Evolutionary conservation across 2,329 filamentous ascomycete genomes (phyloP), one percentile per base, ranked within the genome.

Genomic region (Cryphonectria carpinicola): DNA sequence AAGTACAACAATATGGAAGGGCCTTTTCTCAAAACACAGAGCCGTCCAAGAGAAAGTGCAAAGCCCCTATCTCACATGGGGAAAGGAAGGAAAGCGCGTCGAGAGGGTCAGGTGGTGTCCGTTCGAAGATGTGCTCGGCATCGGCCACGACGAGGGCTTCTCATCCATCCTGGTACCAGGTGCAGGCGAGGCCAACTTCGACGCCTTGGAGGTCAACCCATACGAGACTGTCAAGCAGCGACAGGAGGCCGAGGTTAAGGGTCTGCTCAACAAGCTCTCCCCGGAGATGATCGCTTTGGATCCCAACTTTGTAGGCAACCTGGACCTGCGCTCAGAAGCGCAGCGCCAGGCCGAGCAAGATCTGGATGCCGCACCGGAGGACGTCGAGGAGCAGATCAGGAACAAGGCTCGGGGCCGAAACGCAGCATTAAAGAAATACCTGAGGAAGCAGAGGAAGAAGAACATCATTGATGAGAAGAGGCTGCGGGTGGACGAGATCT

Each of bases 391-490:
- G 71, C 87, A 91, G 78, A 87, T 91, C 67, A 85, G 88, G 81
- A 96, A 98, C 79, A 88, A 92, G 69, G 94, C 93, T 25, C 86
- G 95, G 70, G 96, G 96, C 68, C 94, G 95, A 86, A 99, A 97
- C 79, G 94, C 92, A 75, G 93, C 93, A 71, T 82, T 98, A 74
- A 90, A 94, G 78, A 94, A 95, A 80, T 95, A 97, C 79, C 82
- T 98, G 78, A 86, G 96, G 75, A 98, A 98, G 89, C 95, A 96
- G 84, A 90, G 93, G 62, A 91, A 92, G 78, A 93, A 92, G 86
- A 98, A 98, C 80, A 89, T 99, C 70, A 94, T 99, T 80, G 96
- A 99, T 84, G 96, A 98, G 86, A 95, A 95, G 87, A 91, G 93
- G 78, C 82, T 97, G 80, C 90, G 91, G 79, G 91, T 95, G 64